Conservation (phyloP, 1,284 basidiomycete species). For the Austroboletus novae-zelandiae region DNA sequence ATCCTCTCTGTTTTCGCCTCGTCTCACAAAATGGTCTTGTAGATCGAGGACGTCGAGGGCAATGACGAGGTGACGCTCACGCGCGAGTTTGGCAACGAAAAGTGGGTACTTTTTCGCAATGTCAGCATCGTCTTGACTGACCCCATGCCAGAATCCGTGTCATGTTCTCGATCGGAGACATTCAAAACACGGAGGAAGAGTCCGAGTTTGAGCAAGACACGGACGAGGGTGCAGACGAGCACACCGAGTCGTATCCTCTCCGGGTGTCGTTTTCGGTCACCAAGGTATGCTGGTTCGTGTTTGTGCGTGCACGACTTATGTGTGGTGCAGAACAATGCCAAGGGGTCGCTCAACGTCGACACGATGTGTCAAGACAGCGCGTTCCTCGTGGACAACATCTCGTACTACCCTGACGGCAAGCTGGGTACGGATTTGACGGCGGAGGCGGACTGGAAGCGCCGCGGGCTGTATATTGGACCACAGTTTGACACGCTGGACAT, state of each 20-base stretch:
- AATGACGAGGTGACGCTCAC: constrained; percentile 82
- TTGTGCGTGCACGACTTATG: constrained; percentile 1
- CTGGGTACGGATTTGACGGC: constrained; percentile 79
- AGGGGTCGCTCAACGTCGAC: constrained; percentile 78
- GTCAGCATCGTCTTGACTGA: too few relatives aligned
- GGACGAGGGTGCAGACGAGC: constrained; percentile 40
- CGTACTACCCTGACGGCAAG: constrained; percentile 76
- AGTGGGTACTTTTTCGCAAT: constrained; percentile 46
- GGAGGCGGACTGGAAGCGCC: constrained; percentile 91
- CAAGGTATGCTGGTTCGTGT: constrained; percentile 54
- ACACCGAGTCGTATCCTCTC: constrained; percentile 58
- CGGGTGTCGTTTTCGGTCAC: constrained; percentile 81
- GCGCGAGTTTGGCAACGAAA: constrained; percentile 90
- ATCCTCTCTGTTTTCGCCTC: background rate
- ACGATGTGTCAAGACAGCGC: constrained; percentile 80
- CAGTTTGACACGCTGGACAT: constrained; percentile 92
- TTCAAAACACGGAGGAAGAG: constrained; percentile 48
- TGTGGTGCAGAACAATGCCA: constrained; percentile 36
- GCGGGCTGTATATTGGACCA: constrained; percentile 91
- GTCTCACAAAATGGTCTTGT: background rate
- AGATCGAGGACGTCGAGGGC: constrained; percentile 74
- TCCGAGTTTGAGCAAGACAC: constrained; percentile 43
- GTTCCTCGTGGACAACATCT: constrained; percentile 87
- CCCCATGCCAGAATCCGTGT: constrained; percentile 59
- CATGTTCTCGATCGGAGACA: constrained; percentile 83